Percentiles rank a stretch among this genome's conserved stretches.
These are phyloP conservation scores for Fusarium sp. DNA, from an alignment of 2,329 filamentous ascomycete species.

Conservation along the genomic window DNA sequence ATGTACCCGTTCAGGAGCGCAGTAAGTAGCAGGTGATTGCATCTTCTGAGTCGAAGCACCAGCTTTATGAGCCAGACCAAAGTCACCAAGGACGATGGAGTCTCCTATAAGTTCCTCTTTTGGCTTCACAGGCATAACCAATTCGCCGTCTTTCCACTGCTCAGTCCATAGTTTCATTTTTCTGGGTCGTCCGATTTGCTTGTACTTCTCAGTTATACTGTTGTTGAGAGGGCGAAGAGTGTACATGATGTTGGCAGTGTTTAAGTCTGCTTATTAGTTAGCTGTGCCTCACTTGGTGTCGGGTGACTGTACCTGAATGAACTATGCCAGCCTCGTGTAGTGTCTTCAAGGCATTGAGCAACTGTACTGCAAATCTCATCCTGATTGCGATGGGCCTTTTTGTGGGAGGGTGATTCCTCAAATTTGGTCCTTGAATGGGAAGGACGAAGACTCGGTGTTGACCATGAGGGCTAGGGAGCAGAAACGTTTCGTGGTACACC, in stretches of 20 bases:
- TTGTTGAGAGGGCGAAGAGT: rapidly evolving
- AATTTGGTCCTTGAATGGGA: not conserved
- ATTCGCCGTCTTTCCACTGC: not conserved
- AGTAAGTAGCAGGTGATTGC: not conserved
- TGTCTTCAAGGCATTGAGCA: rapidly evolving
- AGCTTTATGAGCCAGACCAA: not conserved
- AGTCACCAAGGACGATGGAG: not conserved
- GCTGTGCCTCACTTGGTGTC: too few species aligned
- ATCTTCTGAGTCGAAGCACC: rapidly evolving
- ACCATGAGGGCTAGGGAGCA: rapidly evolving
- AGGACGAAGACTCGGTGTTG: rapidly evolving
- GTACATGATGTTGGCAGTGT: not conserved
- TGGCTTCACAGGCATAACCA: rapidly evolving
- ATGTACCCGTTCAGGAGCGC: not conserved
- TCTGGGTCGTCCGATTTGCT: rapidly evolving
- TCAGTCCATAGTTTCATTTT: not conserved
- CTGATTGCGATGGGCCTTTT: rapidly evolving
- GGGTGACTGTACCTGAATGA: not conserved
- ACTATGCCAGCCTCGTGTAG: rapidly evolving
- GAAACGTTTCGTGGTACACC: rapidly evolving
- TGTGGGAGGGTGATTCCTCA: rapidly evolving
- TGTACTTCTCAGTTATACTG: not conserved
- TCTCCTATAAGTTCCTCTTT: not conserved
- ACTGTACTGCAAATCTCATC: rapidly evolving
- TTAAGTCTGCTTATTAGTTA: rapidly evolving